A percentile compares a stretch with the other conserved stretches of the same genome.
Evolutionary conservation across 2,329 filamentous ascomycete species (phyloP).

Genomic region (Ophiostoma ips): DNA sequence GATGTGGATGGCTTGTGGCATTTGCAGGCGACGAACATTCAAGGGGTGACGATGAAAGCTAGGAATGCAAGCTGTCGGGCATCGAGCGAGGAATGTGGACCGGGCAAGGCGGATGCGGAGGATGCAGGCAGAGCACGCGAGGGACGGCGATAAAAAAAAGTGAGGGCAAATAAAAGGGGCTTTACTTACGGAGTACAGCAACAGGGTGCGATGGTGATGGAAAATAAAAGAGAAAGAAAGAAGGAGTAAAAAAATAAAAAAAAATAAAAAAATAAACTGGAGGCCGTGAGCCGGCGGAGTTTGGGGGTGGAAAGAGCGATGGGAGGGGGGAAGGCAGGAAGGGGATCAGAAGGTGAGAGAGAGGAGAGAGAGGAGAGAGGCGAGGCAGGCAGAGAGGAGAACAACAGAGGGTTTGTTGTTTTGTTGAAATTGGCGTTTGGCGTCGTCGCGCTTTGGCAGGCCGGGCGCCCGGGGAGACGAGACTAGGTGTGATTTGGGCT

Average conservation of each 20-base stretch:
- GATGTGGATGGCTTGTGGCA: background rate
- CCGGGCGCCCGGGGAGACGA: slow-evolving; percentile 14
- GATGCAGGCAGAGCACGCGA: background rate
- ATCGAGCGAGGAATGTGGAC: background rate
- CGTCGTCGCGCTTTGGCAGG: slow-evolving; percentile 10
- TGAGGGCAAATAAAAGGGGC: background rate
- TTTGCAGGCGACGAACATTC: background rate
- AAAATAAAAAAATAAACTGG: slow-evolving; percentile 1
- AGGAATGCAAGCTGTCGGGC: slow-evolving; percentile 1
- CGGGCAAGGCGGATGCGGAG: background rate
- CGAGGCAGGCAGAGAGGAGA: background rate
- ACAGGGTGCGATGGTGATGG: slow-evolving; percentile 8
- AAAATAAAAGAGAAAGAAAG: slow-evolving; percentile 1
- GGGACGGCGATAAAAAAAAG: background rate
- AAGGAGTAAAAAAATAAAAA: slow-evolving; percentile 1
- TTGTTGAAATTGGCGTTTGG: slow-evolving; percentile 7
- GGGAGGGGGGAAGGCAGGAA: slow-evolving; percentile 2
- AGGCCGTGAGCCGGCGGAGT: slow-evolving; percentile 8
- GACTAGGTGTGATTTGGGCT: background rate
- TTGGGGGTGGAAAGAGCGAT: background rate
- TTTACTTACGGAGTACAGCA: slow-evolving; percentile 8
- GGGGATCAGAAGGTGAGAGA: slow-evolving; percentile 3
- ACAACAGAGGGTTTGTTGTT: slow-evolving; percentile 13
- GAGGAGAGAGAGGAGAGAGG: background rate
- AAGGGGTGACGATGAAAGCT: background rate